Conservation (phyloP, 2,329 filamentous ascomycete genomes). For the Paecilomyces sp. region DNA sequence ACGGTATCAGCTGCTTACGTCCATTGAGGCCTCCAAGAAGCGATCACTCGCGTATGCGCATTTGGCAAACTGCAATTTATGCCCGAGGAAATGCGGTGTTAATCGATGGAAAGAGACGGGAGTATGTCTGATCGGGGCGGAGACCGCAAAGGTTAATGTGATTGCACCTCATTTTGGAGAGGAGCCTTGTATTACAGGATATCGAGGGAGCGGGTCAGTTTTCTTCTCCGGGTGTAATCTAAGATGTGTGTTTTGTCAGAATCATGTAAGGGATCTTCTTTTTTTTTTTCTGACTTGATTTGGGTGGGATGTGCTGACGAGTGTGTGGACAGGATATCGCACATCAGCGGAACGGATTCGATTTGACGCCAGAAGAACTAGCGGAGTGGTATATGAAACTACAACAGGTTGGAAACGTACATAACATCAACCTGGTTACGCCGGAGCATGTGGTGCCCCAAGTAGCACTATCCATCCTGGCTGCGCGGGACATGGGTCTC, state of each 20-base stretch:
- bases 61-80: slow-evolving; percentile 72
- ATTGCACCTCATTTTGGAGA: slow-evolving; percentile 83
- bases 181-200: slow-evolving; percentile 76
- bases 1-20: slow-evolving; percentile 61
- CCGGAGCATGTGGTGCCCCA: slow-evolving; percentile 84
- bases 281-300: not conserved
- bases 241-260: slow-evolving; percentile 69
- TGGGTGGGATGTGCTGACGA: not conserved
- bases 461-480: slow-evolving; percentile 67
- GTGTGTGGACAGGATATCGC: slow-evolving; percentile 54
- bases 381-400: slow-evolving; percentile 79
- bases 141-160: slow-evolving; percentile 70
- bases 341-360: slow-evolving; percentile 72
- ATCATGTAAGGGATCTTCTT: slow-evolving; percentile 43
- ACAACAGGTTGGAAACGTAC: slow-evolving; percentile 70
- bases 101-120: slow-evolving; percentile 76
- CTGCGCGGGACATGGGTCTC: slow-evolving; percentile 63
- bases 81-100: slow-evolving; percentile 67
- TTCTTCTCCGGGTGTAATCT: slow-evolving; percentile 75
- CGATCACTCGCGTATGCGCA: slow-evolving; percentile 67
- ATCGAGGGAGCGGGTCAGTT: slow-evolving; percentile 70
- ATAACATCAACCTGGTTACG: slow-evolving; percentile 84
- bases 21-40: slow-evolving; percentile 64
- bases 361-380: slow-evolving; percentile 69
- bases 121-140: slow-evolving; percentile 66